Percentiles rank a stretch among this genome's conserved stretches.
Conservation (phyloP, 2,329 filamentous ascomycete species). For the Tothia fuscella region DNA sequence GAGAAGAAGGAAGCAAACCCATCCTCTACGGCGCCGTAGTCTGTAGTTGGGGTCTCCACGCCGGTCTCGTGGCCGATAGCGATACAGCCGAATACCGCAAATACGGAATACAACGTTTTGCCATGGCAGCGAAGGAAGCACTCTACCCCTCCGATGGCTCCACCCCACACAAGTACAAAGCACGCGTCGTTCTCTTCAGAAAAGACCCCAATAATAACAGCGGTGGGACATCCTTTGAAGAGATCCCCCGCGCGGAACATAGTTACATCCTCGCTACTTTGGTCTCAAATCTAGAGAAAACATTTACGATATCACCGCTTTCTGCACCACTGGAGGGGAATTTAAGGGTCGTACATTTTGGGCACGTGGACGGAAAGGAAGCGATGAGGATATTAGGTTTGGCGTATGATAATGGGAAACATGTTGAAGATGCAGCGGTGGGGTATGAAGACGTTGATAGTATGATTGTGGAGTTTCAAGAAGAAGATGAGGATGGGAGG, state of each 20-base stretch:
- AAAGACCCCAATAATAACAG: conserved; percentile 10
- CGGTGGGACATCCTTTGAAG: conserved; percentile 23
- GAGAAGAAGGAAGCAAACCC: conserved; percentile 21
- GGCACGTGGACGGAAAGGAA: conserved; percentile 45
- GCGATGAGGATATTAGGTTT: conserved; percentile 66
- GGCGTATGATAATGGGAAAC: conserved; percentile 45
- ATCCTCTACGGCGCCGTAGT: conserved; percentile 64
- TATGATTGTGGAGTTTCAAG: conserved; percentile 50
- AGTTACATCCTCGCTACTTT: conserved; percentile 66
- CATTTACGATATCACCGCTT: conserved; percentile 68
- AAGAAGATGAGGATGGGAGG: conserved; percentile 48
- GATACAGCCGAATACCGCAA: conserved; percentile 72
- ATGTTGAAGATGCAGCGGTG: conserved; percentile 45
- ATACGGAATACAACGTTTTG: conserved; percentile 66
- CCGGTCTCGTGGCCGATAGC: conserved; percentile 78
- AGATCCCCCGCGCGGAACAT: conserved; percentile 40
- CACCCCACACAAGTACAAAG: conserved; percentile 44
- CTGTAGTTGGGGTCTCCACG: conserved; percentile 81
- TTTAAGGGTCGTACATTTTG: conserved; percentile 65
- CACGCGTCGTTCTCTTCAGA: conserved; percentile 35
- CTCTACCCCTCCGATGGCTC: conserved; percentile 46
- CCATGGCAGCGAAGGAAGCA: conserved; percentile 69
- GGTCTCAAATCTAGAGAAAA: conserved; percentile 70
- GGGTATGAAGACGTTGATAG: conserved; percentile 60
- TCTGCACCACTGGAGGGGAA: conserved; percentile 58